These are phyloP conservation scores for Tulasnella sp. DNA, from an alignment of 768 basidiomycete genomes.

Conservation along the genomic window DNA sequence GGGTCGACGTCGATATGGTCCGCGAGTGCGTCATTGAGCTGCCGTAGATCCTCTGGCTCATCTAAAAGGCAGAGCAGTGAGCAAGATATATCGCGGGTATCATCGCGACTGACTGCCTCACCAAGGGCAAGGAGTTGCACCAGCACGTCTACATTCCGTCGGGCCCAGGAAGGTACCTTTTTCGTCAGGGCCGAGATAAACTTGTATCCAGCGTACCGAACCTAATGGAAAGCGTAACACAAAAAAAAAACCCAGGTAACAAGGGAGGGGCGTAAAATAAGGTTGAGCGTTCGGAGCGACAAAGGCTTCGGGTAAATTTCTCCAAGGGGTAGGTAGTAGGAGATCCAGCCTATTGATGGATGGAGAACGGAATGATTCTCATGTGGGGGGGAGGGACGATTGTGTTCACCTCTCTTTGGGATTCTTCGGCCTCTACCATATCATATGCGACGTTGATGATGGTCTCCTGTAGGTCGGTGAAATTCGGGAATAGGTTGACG, in stretches of 20 bases:
- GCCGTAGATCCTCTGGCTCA: background rate
- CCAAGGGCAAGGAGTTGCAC: slow-evolving; percentile 8
- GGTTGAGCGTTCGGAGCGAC: too few species aligned
- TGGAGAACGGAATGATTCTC: background rate
- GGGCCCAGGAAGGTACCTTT: slow-evolving; percentile 1
- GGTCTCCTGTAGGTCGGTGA: slow-evolving; percentile 8
- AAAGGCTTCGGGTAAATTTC: too few species aligned
- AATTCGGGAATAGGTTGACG: background rate
- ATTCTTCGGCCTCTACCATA: slow-evolving; percentile 11
- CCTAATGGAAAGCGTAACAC: slow-evolving; percentile 5
- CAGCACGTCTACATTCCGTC: slow-evolving; percentile 11
- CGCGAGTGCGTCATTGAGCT: background rate
- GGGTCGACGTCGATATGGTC: slow-evolving; percentile 6
- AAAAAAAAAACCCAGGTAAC: too few species aligned
- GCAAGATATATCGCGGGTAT: background rate
- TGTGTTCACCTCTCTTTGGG: slow-evolving; percentile 13
- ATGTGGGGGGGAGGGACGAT: too few species aligned
- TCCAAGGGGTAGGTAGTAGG: background rate
- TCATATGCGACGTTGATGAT: slow-evolving; percentile 15
- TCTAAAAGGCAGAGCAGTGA: background rate
- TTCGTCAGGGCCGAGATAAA: slow-evolving; percentile 3
- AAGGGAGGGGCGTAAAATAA: too few species aligned
- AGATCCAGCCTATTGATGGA: background rate
- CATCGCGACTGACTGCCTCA: background rate
- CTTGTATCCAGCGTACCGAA: slow-evolving; percentile 7